Evolutionary conservation across 1,284 basidiomycete genomes (phyloP), one percentile per base, ranked within the genome.

Genomic region (Bjerkandera adusta): DNA sequence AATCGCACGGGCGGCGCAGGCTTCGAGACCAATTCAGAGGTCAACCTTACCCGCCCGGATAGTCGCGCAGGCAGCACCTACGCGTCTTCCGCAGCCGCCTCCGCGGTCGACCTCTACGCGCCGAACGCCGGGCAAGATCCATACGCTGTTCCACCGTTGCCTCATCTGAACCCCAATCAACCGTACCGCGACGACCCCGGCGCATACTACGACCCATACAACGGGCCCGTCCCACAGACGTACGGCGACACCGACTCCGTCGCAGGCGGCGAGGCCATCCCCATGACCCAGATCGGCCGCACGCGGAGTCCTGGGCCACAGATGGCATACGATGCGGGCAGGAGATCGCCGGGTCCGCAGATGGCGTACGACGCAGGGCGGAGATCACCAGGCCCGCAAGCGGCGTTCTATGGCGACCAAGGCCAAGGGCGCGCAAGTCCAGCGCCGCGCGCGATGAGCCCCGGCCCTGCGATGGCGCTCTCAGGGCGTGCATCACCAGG

Each of bases 61-160:
- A 62, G 64, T 32, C 66, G 68, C 46, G 57, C 61, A 18, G 61
- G 62, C 41, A 64, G 63, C 34, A 68, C 38, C 16, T 48, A 73
- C 21, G 70, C 75, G 0, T 60, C 67, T 16, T 75, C 75, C 12
- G 62, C 73, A 4, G 68, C 65, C 2, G 64, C 79, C 11, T 79
- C 79, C 32, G 75, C 77, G 26, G 76, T 68, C 39, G 65, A 72
- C 38, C 66, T 73, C 33, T 63, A 59, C 40, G 50, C 59, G 29
- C 40, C 45, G 5, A 41, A 51, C 15, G 64, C 64, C 16, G 56
- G 63, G 32, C 57, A 58, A 22, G 87, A 90, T 57, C 87, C 88
- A 3, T 90, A 90, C 62, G 85, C 87, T 11, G 81, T 89, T 1
- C 87, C 87, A 4, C 86, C 87, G n/a, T 71, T 89, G n/a, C 87